Base-by-base conservation (phyloP, 164 flowering plant species). In the Piper longum region DNA sequence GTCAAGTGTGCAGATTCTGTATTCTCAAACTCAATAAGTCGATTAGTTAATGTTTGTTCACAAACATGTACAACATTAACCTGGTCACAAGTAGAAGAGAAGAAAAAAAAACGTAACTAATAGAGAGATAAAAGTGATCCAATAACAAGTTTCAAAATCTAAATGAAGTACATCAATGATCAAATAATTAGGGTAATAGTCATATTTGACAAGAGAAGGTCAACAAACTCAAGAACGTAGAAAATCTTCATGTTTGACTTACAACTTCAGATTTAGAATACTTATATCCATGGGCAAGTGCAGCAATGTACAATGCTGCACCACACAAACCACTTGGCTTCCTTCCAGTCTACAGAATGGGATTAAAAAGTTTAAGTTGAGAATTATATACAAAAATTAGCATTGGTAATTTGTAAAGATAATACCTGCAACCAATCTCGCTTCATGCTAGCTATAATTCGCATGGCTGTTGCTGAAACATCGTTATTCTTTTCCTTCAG, bases 311-410 rank as follows among this genome's bases (percentile, higher is more conserved):
- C 48, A 93, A 60, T 56, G 98, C 98, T 43, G 96, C 96, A 64
- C 97, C 98, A 76, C 97, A 93, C 67, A 93, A 54, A 11, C 96
- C 98, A 77, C 91, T 90, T 2, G 98, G 98, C 66, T 88, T 92
- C 68, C 98, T 86, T 57, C 98, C 98, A 54, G 97, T 92, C 97
- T 91, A 82, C 45, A 69, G 48, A 62, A 44, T 18, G 7, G 2
- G 41, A 7, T 17, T 17, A 14, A 57, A 7, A 17, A 62, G 41
- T 54, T 58, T 54, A 26, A 72, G 60, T 57, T 17, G 39, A 39
- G 39, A 5, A 41, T 42, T 57, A 45, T 51, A 41, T 51, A 5
- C 14, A 48, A 48, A 9, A 14, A 8, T 9, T 9, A 9, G 12
- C 14, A 48, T 48, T 9, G 14, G 14, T 48, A 48, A 9, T 48